A percentile compares a stretch with the other conserved stretches of the same genome.
Conservation (phyloP, 2,329 filamentous ascomycete species). For the Epichloe glyceriae region DNA sequence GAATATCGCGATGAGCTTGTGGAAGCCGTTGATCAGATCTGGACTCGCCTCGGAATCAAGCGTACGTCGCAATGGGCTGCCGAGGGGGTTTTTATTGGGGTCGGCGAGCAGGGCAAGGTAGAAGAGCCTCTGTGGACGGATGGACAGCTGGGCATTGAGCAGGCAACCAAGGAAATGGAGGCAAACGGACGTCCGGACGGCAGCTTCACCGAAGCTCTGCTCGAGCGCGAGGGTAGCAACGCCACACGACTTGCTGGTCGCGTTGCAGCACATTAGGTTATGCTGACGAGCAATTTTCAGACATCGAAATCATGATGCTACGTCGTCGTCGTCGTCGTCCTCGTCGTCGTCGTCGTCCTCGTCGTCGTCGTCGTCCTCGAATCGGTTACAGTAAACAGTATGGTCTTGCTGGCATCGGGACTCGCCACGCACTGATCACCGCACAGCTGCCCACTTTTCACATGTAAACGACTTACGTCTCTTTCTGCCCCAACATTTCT, state of each 20-base stretch:
- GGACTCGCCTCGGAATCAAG: constrained; percentile 79
- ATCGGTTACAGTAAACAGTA: neutral
- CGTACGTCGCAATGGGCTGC: constrained; percentile 85
- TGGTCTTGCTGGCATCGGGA: neutral
- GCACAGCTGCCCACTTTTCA: neutral
- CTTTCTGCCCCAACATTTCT: neutral
- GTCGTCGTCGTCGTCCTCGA: neutral
- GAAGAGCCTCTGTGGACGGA: constrained; percentile 82
- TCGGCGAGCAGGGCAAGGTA: constrained; percentile 56
- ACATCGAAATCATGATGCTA: neutral
- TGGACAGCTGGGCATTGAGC: constrained; percentile 66
- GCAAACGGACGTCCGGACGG: constrained; percentile 23
- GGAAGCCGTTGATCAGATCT: constrained; percentile 72
- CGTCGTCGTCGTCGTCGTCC: neutral
- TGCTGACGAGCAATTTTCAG: neutral
- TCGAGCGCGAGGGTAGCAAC: constrained; percentile 38
- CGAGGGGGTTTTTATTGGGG: constrained; percentile 87
- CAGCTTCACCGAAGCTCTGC: constrained; percentile 43
- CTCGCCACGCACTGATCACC: neutral
- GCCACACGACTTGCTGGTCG: constrained; percentile 15
- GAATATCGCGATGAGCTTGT: constrained; percentile 79
- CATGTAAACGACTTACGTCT: neutral
- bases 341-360: neutral
- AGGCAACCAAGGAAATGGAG: constrained; percentile 49
- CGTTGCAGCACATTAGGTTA: constrained; percentile 14